Conservation (phyloP, 768 basidiomycete genomes). For the Gloeopeniophorella convolvens region DNA sequence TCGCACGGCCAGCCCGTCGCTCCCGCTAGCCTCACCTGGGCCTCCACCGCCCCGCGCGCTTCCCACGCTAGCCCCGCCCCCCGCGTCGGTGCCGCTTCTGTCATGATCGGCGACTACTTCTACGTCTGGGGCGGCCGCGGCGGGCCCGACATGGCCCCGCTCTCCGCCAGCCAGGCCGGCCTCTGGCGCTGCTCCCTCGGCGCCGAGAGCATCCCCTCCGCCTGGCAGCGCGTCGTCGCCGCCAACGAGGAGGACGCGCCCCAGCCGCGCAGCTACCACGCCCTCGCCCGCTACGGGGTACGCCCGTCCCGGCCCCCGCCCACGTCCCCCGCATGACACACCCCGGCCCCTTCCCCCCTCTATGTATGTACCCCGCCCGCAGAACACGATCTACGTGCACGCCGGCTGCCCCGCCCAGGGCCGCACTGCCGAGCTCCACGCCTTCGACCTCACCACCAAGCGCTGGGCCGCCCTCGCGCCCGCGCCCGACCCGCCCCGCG, state of each 20-base stretch:
- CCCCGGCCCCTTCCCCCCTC: no score
- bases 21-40: not conserved
- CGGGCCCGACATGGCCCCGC: constrained; percentile 33
- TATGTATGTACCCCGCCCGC: not conserved
- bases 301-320: constrained; percentile 1
- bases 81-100: constrained; percentile 6
- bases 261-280: constrained; percentile 32
- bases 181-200: not conserved
- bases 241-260: constrained; percentile 30
- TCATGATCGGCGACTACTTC: constrained; percentile 24
- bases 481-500: constrained; percentile 34
- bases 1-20: no score
- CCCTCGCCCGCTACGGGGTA: constrained; percentile 28
- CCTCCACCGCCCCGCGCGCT: not conserved
- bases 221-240: constrained; percentile 20
- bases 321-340: no score
- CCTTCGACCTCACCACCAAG: constrained; percentile 27
- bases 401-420: constrained; percentile 36
- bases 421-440: constrained; percentile 31
- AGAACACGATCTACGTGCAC: constrained; percentile 34
- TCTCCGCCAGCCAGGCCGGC: constrained; percentile 24
- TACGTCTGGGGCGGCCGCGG: constrained; percentile 44
- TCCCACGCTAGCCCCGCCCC: no score
- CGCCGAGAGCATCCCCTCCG: not conserved
- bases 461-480: constrained; percentile 30